Percentiles rank a stretch among this genome's conserved stretches.
phyloP scores from a whole-genome alignment of 179 eudicot species.

The Silene coronaria region DNA sequence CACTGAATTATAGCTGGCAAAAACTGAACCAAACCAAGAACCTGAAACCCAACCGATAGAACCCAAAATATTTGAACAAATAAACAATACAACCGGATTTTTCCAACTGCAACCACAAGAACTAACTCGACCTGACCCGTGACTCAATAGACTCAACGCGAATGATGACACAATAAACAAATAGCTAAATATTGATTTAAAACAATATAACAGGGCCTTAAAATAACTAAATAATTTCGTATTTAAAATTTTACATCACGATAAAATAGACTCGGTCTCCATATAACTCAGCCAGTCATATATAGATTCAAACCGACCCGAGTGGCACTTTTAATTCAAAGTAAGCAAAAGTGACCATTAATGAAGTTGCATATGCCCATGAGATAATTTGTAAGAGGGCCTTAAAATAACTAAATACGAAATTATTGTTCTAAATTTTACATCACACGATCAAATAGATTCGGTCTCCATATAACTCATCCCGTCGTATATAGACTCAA shows the following conservation, averaged over 20 bases:
- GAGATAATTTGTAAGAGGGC: background rate
- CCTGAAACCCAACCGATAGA: background rate
- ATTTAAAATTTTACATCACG: background rate
- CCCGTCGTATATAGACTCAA: background rate
- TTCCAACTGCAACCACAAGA: background rate
- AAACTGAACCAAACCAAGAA: background rate
- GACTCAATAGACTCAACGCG: background rate
- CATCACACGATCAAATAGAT: background rate
- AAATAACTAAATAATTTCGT: background rate
- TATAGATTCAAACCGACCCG: background rate
- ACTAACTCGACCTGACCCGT: background rate
- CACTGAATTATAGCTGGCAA: background rate
- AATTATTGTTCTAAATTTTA: background rate
- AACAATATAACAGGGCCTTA: background rate
- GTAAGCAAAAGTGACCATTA: background rate
- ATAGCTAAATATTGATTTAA: background rate
- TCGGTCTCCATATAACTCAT: background rate
- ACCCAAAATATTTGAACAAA: background rate
- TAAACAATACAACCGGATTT: no score
- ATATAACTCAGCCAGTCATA: background rate
- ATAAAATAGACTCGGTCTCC: background rate
- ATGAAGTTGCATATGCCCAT: background rate
- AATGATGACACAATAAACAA: background rate
- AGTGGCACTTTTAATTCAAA: background rate
- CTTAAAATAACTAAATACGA: background rate